Evolutionary conservation across 2,329 filamentous ascomycete species (phyloP).

Genomic region (Penicillium janthinellum): DNA sequence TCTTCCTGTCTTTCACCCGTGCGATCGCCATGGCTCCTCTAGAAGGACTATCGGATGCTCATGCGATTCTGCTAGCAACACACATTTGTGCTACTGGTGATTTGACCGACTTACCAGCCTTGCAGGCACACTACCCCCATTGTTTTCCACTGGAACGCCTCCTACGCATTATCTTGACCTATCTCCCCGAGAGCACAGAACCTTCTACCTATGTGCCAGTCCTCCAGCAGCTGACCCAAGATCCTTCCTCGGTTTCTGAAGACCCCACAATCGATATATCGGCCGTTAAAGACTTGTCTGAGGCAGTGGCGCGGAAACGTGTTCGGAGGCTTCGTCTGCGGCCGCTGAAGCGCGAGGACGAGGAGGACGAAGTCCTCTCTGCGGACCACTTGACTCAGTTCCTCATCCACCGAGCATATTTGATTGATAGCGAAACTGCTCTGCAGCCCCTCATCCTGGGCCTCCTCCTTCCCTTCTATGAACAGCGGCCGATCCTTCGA

Average conservation of each 20-base stretch:
- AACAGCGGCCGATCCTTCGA: conserved; percentile 54
- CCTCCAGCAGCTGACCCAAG: conserved; percentile 50
- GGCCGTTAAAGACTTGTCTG: conserved; percentile 52
- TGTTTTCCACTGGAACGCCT: conserved; percentile 55
- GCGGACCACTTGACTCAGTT: conserved; percentile 58
- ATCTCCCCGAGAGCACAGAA: conserved; percentile 60
- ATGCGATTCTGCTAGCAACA: conserved; percentile 61
- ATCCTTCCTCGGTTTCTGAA: conserved; percentile 25
- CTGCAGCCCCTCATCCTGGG: conserved; percentile 58
- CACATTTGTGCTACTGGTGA: conserved; percentile 59
- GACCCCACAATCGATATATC: conserved; percentile 48
- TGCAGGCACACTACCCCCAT: conserved; percentile 52
- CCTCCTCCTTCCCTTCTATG: conserved; percentile 61
- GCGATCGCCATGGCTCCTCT: conserved; percentile 40
- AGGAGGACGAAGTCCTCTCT: conserved; percentile 46
- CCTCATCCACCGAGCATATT: conserved; percentile 61
- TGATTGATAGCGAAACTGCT: conserved; percentile 61
- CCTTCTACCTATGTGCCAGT: conserved; percentile 53
- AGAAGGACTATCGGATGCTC: conserved; percentile 53
- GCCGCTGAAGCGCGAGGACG: conserved; percentile 50
- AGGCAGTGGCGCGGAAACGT: conserved; percentile 53
- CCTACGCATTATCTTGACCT: conserved; percentile 62
- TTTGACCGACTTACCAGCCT: conserved; percentile 53
- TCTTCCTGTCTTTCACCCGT: conserved; percentile 17
- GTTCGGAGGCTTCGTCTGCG: conserved; percentile 56